phyloP scores from a whole-genome alignment of 2,329 filamentous ascomycete species.

The Scolecobasidium constrictum region DNA sequence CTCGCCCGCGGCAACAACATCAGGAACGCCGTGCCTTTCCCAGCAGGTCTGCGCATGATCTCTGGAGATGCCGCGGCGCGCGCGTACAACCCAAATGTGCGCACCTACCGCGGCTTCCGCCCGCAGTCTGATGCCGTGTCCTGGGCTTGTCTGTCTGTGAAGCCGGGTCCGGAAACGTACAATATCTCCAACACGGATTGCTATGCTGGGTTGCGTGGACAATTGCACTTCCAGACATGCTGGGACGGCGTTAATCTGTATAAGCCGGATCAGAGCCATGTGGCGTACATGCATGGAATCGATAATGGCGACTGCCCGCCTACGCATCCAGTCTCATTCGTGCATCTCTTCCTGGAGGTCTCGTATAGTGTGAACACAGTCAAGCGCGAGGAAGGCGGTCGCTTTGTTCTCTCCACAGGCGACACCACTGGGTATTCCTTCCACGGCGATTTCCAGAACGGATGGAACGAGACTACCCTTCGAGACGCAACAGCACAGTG shows the following conservation, averaged over 20 bases:
- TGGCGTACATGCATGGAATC: conserved; percentile 26
- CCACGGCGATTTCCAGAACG: conserved; percentile 44
- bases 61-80: conserved; percentile 23
- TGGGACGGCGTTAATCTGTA: conserved; percentile 26
- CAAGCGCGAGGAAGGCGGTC: conserved; percentile 22
- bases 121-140: conserved; percentile 22
- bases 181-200: conserved; percentile 23
- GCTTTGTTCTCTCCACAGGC: conserved; percentile 37
- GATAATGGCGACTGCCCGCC: conserved; percentile 33
- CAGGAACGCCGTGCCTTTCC: conserved; percentile 14
- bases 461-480: conserved; percentile 33
- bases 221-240: conserved; percentile 27
- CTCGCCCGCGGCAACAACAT: conserved; percentile 16
- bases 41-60: conserved; percentile 16
- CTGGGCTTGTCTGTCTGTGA: conserved; percentile 18
- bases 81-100: conserved; percentile 17
- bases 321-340: conserved; percentile 24
- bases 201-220: conserved; percentile 24
- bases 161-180: conserved; percentile 14
- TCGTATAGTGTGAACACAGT: conserved; percentile 22
- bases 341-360: conserved; percentile 32
- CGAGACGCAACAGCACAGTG: conserved; percentile 26
- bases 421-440: conserved; percentile 42
- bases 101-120: conserved; percentile 24
- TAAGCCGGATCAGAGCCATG: conserved; percentile 28